A percentile compares a stretch with the other conserved stretches of the same genome.
phyloP scores from a whole-genome alignment of 2,329 filamentous ascomycete genomes.

The Colletotrichum agaves region DNA sequence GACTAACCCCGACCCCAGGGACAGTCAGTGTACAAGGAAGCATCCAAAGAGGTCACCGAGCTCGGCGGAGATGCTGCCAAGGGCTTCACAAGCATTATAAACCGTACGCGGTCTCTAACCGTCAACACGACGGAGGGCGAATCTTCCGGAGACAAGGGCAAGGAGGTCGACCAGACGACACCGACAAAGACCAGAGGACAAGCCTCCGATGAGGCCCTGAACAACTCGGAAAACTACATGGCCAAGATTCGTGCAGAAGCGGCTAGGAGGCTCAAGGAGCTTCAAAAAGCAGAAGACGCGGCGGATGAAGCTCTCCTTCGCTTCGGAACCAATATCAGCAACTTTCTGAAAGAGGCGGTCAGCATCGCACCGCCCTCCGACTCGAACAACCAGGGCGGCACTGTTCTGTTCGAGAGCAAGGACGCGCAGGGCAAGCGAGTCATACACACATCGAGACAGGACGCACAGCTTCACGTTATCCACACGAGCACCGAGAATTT shows the following conservation, averaged over 20 bases:
- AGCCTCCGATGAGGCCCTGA: constrained; percentile 55
- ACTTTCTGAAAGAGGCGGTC: constrained; percentile 91
- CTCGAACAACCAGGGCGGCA: constrained; percentile 59
- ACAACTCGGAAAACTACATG: constrained; percentile 72
- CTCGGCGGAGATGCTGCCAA: constrained; percentile 85
- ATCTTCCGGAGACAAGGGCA: constrained; percentile 35
- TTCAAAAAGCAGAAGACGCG: constrained; percentile 92
- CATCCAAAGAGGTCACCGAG: constrained; percentile 83
- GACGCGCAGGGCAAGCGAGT: constrained; percentile 90
- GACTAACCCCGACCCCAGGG: constrained; percentile 61
- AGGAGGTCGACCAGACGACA: constrained; percentile 50
- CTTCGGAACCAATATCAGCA: constrained; percentile 88
- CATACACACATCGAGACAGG: constrained; percentile 93
- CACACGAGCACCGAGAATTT: constrained; percentile 88
- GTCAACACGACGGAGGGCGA: constrained; percentile 59
- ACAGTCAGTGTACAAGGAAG: constrained; percentile 85
- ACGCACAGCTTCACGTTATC: constrained; percentile 95
- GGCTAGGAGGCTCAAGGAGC: constrained; percentile 84
- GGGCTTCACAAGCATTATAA: constrained; percentile 78
- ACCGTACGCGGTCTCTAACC: constrained; percentile 78
- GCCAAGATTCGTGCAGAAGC: constrained; percentile 81
- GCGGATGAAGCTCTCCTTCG: constrained; percentile 94
- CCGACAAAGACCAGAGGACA: constrained; percentile 55
- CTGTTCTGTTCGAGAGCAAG: constrained; percentile 92
- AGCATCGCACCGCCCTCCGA: constrained; percentile 80